phyloP scores from a whole-genome alignment of 1,284 basidiomycete species.

The Porodaedalea pini region DNA sequence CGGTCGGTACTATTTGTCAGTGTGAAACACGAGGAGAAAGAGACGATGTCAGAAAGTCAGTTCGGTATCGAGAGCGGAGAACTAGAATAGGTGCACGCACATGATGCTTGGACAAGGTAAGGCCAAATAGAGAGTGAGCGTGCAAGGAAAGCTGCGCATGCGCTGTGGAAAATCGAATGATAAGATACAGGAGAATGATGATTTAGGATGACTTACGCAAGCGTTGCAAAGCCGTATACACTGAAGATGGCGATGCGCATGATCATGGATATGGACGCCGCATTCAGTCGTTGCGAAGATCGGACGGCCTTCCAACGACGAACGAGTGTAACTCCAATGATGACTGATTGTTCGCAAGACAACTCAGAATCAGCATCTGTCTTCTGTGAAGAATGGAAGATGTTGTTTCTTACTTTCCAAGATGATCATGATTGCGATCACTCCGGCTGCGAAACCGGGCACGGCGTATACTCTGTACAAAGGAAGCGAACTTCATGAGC shows the following conservation, averaged over 20 bases:
- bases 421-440: slow-evolving; percentile 17
- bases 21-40: background rate
- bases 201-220: slow-evolving; percentile 15
- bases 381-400: background rate
- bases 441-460: slow-evolving; percentile 15
- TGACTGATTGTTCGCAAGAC: slow-evolving; percentile 5
- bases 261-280: slow-evolving; percentile 16
- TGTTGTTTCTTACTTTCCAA: slow-evolving; percentile 11
- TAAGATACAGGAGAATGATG: background rate
- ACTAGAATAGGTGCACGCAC: slow-evolving; percentile 1
- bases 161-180: background rate
- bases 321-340: slow-evolving; percentile 14
- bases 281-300: slow-evolving; percentile 3
- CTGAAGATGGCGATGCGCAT: slow-evolving; percentile 17
- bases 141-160: slow-evolving; percentile 19
- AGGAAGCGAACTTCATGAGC: no score
- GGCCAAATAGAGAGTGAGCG: slow-evolving; percentile 16
- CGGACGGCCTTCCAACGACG: slow-evolving; percentile 14
- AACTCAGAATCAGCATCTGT: no score
- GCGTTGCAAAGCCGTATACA: slow-evolving; percentile 13
- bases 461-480: slow-evolving; percentile 2
- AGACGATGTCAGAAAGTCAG: background rate
- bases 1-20: slow-evolving; percentile 15
- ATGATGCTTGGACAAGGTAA: slow-evolving; percentile 18
- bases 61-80: background rate